Conservation (phyloP, 805 yeast species). For the Pichia manshurica region DNA sequence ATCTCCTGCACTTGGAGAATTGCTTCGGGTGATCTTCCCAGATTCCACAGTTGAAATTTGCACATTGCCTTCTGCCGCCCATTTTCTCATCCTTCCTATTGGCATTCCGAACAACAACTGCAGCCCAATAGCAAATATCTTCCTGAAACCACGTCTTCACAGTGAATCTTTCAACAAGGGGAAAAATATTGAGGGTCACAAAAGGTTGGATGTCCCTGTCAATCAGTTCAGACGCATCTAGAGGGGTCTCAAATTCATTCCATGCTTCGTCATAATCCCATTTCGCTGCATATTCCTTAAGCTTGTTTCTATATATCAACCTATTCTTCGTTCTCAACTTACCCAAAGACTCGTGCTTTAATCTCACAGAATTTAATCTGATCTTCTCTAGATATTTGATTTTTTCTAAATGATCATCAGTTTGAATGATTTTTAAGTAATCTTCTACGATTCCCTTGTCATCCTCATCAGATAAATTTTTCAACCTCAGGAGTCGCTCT, state of each 20-base stretch:
- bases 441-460: slow-evolving; percentile 15
- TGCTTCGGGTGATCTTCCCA: slow-evolving; percentile 92
- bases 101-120: slow-evolving; percentile 94
- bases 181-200: slow-evolving; percentile 65
- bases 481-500: slow-evolving; percentile 3
- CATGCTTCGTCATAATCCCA: slow-evolving; percentile 42
- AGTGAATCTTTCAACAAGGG: slow-evolving; percentile 88
- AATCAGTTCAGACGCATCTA: slow-evolving; percentile 20
- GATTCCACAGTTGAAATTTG: slow-evolving; percentile 84
- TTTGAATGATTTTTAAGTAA: slow-evolving; percentile 21
- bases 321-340: slow-evolving; percentile 25
- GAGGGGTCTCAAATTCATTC: slow-evolving; percentile 28
- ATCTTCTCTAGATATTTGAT: slow-evolving; percentile 27
- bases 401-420: slow-evolving; percentile 20
- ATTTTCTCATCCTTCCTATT: slow-evolving; percentile 83
- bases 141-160: slow-evolving; percentile 55
- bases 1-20: slow-evolving; percentile 90
- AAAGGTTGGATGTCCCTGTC: slow-evolving; percentile 35
- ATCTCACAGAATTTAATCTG: slow-evolving; percentile 24
- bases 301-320: slow-evolving; percentile 20
- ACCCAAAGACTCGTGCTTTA: slow-evolving; percentile 27
- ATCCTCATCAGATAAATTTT: slow-evolving; percentile 8
- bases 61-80: slow-evolving; percentile 93
- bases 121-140: slow-evolving; percentile 93
- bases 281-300: slow-evolving; percentile 25